phyloP scores from a whole-genome alignment of 352 stramenopile genomes.

The Globisporangium recalcitrans region DNA sequence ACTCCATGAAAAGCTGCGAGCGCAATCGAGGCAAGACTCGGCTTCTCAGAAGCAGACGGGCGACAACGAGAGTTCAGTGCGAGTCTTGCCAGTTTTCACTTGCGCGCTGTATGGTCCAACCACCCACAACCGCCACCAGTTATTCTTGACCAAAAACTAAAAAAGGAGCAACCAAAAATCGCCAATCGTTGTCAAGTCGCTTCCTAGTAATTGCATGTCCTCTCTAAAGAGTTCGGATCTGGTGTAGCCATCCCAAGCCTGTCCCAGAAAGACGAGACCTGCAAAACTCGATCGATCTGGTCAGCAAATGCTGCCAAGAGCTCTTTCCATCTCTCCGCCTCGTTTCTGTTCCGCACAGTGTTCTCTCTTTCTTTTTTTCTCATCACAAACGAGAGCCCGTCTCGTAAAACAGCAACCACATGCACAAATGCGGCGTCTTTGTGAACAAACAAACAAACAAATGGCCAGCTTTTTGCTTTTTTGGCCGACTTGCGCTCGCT shows the following conservation, averaged over 20 bases:
- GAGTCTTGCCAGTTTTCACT: background rate
- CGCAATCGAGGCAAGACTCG: background rate
- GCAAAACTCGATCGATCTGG: background rate
- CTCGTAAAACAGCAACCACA: no score
- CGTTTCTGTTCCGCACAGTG: background rate
- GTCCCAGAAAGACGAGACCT: no score
- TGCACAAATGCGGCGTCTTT: slow-evolving; percentile 6
- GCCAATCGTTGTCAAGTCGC: background rate
- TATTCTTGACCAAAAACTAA: slow-evolving; percentile 2
- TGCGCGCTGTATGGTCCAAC: background rate
- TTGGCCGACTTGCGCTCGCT: background rate
- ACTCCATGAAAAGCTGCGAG: background rate
- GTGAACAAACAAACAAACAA: slow-evolving; percentile 1
- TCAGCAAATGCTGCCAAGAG: background rate
- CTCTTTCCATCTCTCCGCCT: background rate
- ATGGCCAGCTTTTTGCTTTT: background rate
- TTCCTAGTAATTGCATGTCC: background rate
- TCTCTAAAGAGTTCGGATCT: background rate
- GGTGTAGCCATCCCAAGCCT: background rate
- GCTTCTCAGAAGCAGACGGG: slow-evolving; percentile 4
- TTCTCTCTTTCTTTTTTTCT: slow-evolving; percentile 6
- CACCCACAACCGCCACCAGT: slow-evolving; percentile 3
- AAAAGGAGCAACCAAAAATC: background rate
- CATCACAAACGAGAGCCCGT: background rate
- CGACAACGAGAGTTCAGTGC: background rate